Conservation (phyloP, 768 basidiomycete genomes). For the Leucocoprinus birnbaumii region DNA sequence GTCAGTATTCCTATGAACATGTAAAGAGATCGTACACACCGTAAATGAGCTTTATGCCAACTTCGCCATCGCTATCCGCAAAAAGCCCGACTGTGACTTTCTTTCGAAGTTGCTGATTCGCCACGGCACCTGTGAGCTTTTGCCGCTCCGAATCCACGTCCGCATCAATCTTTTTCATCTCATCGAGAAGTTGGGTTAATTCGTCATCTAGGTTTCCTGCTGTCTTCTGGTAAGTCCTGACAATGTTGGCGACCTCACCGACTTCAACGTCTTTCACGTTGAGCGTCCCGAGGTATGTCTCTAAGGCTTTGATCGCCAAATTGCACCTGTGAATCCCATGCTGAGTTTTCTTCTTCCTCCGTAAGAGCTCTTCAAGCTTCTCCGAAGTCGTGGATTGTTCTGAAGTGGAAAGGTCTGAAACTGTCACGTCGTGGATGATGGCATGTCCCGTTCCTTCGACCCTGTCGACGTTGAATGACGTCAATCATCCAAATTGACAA, state of each 20-base stretch:
- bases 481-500: background rate
- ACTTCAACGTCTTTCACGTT: slow-evolving; percentile 28
- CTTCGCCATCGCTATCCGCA: slow-evolving; percentile 31
- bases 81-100: slow-evolving; percentile 33
- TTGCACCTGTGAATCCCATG: slow-evolving; percentile 29
- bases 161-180: slow-evolving; percentile 21
- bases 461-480: slow-evolving; percentile 20
- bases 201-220: slow-evolving; percentile 31
- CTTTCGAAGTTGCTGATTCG: slow-evolving; percentile 23
- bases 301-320: slow-evolving; percentile 24
- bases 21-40: slow-evolving; percentile 25
- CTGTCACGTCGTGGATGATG: slow-evolving; percentile 43
- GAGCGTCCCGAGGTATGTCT: slow-evolving; percentile 33
- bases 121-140: slow-evolving; percentile 15
- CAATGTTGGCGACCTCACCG: slow-evolving; percentile 23
- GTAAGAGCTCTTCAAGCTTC: slow-evolving; percentile 20
- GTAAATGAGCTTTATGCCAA: slow-evolving; percentile 36
- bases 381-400: slow-evolving; percentile 22
- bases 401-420: slow-evolving; percentile 21
- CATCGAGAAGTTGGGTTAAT: slow-evolving; percentile 24
- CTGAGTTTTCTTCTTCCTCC: slow-evolving; percentile 20
- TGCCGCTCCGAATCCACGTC: slow-evolving; percentile 22
- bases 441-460: slow-evolving; percentile 43
- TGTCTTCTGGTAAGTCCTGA: slow-evolving; percentile 30
- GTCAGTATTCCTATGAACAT: background rate